Evolutionary conservation across 83 land plant species (phyloP).

Genomic region (Picea abies): DNA sequence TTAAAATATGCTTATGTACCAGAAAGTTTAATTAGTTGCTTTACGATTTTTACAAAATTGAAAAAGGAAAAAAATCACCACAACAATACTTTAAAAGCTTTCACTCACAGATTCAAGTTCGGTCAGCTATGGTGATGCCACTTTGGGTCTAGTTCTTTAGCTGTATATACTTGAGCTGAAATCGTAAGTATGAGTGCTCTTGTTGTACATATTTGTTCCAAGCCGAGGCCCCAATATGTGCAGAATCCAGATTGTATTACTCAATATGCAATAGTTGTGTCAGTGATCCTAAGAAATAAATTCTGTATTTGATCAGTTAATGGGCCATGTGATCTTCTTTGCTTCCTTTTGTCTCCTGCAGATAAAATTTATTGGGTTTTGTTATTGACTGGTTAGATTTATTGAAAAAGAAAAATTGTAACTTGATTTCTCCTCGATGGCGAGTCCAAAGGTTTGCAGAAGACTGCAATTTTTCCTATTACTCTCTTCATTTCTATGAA

Average conservation of each 20-base stretch:
- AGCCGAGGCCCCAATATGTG: not conserved
- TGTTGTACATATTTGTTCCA: conserved; percentile 8
- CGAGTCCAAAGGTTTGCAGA: not conserved
- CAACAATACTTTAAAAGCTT: not conserved
- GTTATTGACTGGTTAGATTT: not conserved
- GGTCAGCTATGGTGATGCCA: not conserved
- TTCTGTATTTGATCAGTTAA: not conserved
- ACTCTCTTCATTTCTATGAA: not conserved
- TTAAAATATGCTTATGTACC: not conserved
- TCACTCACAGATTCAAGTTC: not conserved
- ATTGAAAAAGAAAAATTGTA: no score
- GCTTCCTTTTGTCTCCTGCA: not conserved
- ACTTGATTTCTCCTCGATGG: not conserved
- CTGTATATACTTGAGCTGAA: not conserved
- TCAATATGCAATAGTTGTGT: not conserved
- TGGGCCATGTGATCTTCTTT: not conserved
- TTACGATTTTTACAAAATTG: not conserved
- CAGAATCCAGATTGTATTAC: not conserved
- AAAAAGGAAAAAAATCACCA: not conserved
- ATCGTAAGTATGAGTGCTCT: not conserved
- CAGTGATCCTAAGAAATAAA: not conserved
- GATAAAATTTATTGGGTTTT: not conserved
- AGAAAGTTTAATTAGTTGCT: not conserved
- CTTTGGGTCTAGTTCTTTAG: not conserved
- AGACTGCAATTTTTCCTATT: not conserved